Percentiles rank a stretch among this genome's conserved stretches.
These are phyloP conservation scores for Ceratocystis diversiconidia DNA, from an alignment of 2,329 filamentous ascomycete genomes.

Conservation along the genomic window DNA sequence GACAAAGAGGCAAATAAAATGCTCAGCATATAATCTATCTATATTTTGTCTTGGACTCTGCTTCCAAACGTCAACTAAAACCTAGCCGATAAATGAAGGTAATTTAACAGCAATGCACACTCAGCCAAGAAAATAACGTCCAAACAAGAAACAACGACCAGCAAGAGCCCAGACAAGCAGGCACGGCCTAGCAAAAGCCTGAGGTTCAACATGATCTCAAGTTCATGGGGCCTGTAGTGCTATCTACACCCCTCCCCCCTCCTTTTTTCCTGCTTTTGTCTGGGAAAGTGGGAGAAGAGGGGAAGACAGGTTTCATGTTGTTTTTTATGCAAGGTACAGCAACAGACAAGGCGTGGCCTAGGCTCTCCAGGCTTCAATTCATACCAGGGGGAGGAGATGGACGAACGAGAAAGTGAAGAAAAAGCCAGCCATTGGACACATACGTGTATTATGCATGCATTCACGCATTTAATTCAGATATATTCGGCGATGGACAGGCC, in stretches of 20 bases:
- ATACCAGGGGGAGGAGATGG: not conserved
- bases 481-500: too few species aligned
- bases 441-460: too few species aligned
- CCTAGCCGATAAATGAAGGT: constrained; percentile 13
- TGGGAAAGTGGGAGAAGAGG: constrained; percentile 21
- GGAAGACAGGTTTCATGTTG: constrained; percentile 16
- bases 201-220: not conserved
- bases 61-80: not conserved
- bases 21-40: not conserved
- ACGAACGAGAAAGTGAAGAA: not conserved
- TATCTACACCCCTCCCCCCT: not conserved
- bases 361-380: not conserved
- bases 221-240: not conserved
- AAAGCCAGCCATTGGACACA: too few species aligned
- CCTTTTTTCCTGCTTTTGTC: not conserved
- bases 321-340: constrained; percentile 6
- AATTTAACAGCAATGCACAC: constrained; percentile 7
- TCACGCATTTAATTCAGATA: too few species aligned
- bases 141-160: constrained; percentile 3
- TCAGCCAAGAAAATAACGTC: not conserved
- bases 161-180: not conserved
- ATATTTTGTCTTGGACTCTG: not conserved
- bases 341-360: not conserved
- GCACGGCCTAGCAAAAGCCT: not conserved
- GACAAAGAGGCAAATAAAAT: not conserved